Percentiles rank a stretch among this genome's conserved stretches.
These are phyloP conservation scores for Fusarium sublunatum DNA, from an alignment of 2,329 filamentous ascomycete genomes.

Conservation along the genomic window DNA sequence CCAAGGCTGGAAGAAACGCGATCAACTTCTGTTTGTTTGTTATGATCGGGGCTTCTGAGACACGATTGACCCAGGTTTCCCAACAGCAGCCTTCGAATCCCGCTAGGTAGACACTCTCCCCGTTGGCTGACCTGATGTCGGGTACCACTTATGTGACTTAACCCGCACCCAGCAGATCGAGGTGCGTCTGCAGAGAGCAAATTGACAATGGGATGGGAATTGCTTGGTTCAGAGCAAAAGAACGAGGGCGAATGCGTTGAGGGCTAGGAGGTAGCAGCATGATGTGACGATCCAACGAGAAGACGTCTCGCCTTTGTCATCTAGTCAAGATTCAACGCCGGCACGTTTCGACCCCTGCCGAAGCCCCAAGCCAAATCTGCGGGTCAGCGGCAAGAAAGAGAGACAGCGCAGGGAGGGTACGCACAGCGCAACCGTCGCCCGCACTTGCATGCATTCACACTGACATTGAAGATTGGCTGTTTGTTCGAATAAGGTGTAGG, in stretches of 20 bases:
- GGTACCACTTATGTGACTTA: slow-evolving; percentile 33
- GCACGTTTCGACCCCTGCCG: slow-evolving; percentile 35
- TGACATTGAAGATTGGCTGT: slow-evolving; percentile 11
- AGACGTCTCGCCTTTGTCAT: slow-evolving; percentile 20
- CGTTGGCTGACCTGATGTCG: slow-evolving; percentile 24
- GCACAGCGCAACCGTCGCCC: slow-evolving; percentile 15
- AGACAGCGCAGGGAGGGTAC: slow-evolving; percentile 22
- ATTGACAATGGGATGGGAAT: slow-evolving; percentile 20
- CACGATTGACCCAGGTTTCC: slow-evolving; percentile 28
- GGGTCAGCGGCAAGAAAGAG: slow-evolving; percentile 36
- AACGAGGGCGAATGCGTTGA: slow-evolving; percentile 15
- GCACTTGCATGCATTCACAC: slow-evolving; percentile 27
- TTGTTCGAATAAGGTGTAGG: slow-evolving; percentile 16
- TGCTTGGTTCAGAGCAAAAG: slow-evolving; percentile 35
- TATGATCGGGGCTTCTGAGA: slow-evolving; percentile 44
- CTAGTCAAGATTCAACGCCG: slow-evolving; percentile 18
- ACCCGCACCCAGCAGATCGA: slow-evolving; percentile 17
- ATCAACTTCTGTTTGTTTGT: slow-evolving; percentile 38
- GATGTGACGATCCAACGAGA: slow-evolving; percentile 34
- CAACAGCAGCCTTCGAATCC: slow-evolving; percentile 10
- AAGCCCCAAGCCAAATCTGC: slow-evolving; percentile 29
- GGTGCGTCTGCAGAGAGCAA: slow-evolving; percentile 31
- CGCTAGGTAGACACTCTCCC: slow-evolving; percentile 7
- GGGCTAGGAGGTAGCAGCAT: slow-evolving; percentile 27
- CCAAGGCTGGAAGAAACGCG: slow-evolving; percentile 29